phyloP scores from a whole-genome alignment of 495 filamentous ascomycete species.

The Podospora fimiseda region DNA sequence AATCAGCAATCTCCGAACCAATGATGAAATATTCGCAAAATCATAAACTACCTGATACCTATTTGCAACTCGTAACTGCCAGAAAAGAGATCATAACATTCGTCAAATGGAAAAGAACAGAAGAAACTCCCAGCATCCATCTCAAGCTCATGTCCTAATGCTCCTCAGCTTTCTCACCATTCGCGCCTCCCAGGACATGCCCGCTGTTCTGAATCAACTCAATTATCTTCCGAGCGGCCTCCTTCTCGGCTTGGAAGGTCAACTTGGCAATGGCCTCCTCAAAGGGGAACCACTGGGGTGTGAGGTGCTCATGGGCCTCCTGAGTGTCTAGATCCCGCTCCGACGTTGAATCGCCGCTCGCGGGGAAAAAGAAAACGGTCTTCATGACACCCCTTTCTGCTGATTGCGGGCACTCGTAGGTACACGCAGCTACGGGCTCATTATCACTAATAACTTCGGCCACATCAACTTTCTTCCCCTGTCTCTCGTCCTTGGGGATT shows the following conservation, averaged over 20 bases:
- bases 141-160: too few species aligned
- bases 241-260: slow-evolving; percentile 24
- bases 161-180: too few species aligned
- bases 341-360: slow-evolving; percentile 23
- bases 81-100: too few species aligned
- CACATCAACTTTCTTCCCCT: slow-evolving; percentile 6
- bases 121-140: too few species aligned
- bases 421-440: slow-evolving; percentile 23
- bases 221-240: slow-evolving; percentile 16
- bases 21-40: not conserved
- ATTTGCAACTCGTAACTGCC: too few species aligned
- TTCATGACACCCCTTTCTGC: slow-evolving; percentile 19
- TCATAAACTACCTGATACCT: not conserved
- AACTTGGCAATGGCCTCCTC: slow-evolving; percentile 16
- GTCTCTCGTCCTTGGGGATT: slow-evolving; percentile 8
- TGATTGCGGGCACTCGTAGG: slow-evolving; percentile 29
- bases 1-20: not conserved
- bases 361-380: slow-evolving; percentile 26
- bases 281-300: slow-evolving; percentile 21
- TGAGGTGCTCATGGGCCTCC: slow-evolving; percentile 26
- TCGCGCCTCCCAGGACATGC: too few species aligned
- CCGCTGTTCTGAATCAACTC: slow-evolving; percentile 8
- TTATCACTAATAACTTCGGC: slow-evolving; percentile 21
- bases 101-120: too few species aligned
- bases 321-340: slow-evolving; percentile 18